These are phyloP conservation scores for Citrus trifoliata DNA, from an alignment of 345 rosid genomes.

Conservation along the genomic window DNA sequence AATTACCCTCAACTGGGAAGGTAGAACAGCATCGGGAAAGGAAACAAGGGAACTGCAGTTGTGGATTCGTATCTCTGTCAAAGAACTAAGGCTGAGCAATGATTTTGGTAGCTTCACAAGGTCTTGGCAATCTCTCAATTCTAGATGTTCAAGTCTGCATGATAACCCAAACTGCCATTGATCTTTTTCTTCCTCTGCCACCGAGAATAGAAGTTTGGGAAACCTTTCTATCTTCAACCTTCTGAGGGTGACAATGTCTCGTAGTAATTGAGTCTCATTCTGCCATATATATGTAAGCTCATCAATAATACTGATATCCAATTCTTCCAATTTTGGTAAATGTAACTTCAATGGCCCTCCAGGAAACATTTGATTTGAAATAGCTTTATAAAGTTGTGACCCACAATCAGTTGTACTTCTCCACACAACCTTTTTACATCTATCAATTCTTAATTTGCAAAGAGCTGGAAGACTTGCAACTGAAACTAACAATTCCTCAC, in stretches of 20 bases:
- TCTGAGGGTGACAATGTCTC: neutral
- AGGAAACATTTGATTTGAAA: neutral
- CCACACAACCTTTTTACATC: neutral
- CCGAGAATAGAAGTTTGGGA: neutral
- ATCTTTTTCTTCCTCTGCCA: neutral
- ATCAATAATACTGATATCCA: neutral
- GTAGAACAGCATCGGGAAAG: neutral
- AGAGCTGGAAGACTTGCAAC: neutral
- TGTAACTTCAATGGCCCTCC: neutral
- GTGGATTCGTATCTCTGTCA: neutral
- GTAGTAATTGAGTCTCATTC: neutral
- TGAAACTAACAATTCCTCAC: neutral
- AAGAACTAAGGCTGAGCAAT: neutral
- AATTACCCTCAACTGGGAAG: neutral
- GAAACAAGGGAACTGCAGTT: neutral
- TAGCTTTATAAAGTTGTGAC: neutral
- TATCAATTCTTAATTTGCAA: neutral
- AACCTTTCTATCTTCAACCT: no score
- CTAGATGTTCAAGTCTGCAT: neutral
- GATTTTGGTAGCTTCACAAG: neutral
- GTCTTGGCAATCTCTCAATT: neutral
- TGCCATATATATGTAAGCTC: neutral
- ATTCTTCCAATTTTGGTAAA: neutral
- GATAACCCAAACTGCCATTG: neutral
- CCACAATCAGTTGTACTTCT: neutral